Conservation (phyloP, 306 rosid species). For the Quercus parvula region DNA sequence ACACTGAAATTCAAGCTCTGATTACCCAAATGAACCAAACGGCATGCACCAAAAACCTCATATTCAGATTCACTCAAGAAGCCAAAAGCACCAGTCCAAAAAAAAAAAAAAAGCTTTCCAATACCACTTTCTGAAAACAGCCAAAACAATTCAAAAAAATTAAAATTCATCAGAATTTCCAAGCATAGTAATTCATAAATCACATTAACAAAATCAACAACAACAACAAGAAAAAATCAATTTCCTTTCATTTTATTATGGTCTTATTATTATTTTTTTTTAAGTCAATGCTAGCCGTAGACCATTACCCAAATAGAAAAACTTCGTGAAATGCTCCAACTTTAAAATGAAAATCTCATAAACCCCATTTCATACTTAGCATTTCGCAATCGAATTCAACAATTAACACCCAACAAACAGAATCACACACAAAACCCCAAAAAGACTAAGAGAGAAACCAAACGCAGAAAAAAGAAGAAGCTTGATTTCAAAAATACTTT, state of each 20-base stretch:
- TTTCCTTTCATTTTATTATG: too few relatives aligned
- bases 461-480: not conserved
- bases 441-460: not conserved
- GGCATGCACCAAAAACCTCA: not conserved
- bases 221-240: not conserved
- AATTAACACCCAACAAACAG: not conserved
- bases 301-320: not conserved
- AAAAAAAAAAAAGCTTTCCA: not conserved
- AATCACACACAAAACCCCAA: constrained; percentile 8
- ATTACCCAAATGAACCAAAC: not conserved
- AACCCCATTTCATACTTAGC: constrained; percentile 8
- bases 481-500: not conserved
- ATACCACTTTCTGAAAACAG: not conserved
- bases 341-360: not conserved
- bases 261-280: not conserved
- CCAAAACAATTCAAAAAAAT: not conserved
- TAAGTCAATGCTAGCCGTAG: not conserved
- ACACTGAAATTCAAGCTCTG: not conserved
- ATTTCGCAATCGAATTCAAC: constrained; percentile 8
- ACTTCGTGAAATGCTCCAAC: constrained; percentile 4
- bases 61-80: not conserved
- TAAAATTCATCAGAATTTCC: not conserved
- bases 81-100: not conserved
- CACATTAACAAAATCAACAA: not conserved
- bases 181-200: not conserved